Conservation (phyloP, 805 yeast species). For the Saturnispora diversa region DNA sequence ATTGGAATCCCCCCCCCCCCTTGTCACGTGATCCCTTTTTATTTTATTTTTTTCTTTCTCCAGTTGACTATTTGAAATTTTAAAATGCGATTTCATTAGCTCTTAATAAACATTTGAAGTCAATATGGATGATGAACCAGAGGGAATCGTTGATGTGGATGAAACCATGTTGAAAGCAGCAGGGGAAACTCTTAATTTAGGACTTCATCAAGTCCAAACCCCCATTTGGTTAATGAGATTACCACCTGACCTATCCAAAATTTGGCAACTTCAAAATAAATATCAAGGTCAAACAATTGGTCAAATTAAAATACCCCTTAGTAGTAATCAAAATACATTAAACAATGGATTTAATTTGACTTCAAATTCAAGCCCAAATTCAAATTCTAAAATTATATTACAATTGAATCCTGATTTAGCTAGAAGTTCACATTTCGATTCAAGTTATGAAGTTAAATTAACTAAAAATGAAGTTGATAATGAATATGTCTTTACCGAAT, state of each 20-base stretch:
- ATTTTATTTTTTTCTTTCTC: too few relatives aligned
- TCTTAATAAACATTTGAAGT: too few relatives aligned
- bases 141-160: constrained; percentile 30
- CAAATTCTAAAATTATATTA: constrained; percentile 41
- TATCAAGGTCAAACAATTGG: constrained; percentile 74
- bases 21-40: too few relatives aligned
- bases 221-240: constrained; percentile 89
- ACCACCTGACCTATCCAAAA: constrained; percentile 78
- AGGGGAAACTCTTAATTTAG: constrained; percentile 71
- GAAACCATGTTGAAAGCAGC: constrained; percentile 31
- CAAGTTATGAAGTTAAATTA: constrained; percentile 71
- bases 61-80: too few relatives aligned
- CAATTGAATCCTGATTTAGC: constrained; percentile 43
- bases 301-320: constrained; percentile 57
- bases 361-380: too few relatives aligned
- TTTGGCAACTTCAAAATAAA: constrained; percentile 60
- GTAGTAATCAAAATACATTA: neutral
- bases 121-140: constrained; percentile 17
- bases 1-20: too few relatives aligned
- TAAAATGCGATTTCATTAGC: too few relatives aligned
- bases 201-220: constrained; percentile 50
- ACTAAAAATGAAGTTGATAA: constrained; percentile 75
- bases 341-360: neutral
- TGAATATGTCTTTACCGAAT: constrained; percentile 82
- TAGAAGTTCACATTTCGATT: constrained; percentile 58